These are phyloP conservation scores for Hymenoscyphus infarciens DNA, from an alignment of 2,329 filamentous ascomycete genomes.

Conservation along the genomic window DNA sequence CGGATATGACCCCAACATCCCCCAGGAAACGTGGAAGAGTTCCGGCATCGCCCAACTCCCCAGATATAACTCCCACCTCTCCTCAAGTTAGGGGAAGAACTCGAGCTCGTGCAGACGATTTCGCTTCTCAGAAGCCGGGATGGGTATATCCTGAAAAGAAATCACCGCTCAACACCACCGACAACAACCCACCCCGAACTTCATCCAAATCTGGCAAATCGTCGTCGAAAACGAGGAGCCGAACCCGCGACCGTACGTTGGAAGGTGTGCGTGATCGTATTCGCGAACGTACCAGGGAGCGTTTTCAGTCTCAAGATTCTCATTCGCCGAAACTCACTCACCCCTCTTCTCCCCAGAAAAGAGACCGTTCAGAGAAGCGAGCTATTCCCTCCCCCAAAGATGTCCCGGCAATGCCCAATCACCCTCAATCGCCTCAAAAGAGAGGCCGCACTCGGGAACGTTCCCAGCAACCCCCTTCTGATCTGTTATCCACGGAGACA, in stretches of 20 bases:
- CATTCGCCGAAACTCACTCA: background rate
- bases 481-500: background rate
- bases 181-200: background rate
- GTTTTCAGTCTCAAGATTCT: background rate
- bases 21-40: conserved; percentile 5
- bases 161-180: background rate
- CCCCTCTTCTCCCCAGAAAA: background rate
- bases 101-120: conserved; percentile 1
- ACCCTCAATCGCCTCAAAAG: conserved; percentile 4
- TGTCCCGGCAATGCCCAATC: background rate
- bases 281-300: background rate
- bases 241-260: background rate
- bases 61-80: background rate
- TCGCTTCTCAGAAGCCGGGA: background rate
- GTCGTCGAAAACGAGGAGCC: background rate
- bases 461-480: background rate
- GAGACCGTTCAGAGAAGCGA: background rate
- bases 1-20: conserved; percentile 5
- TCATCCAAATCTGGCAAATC: background rate
- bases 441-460: conserved; percentile 8
- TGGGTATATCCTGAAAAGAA: background rate
- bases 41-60: background rate
- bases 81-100: conserved; percentile 1
- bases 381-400: background rate
- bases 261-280: background rate